Evolutionary conservation across 345 rosid genomes (phyloP).

Genomic region (Anacardium occidentale): DNA sequence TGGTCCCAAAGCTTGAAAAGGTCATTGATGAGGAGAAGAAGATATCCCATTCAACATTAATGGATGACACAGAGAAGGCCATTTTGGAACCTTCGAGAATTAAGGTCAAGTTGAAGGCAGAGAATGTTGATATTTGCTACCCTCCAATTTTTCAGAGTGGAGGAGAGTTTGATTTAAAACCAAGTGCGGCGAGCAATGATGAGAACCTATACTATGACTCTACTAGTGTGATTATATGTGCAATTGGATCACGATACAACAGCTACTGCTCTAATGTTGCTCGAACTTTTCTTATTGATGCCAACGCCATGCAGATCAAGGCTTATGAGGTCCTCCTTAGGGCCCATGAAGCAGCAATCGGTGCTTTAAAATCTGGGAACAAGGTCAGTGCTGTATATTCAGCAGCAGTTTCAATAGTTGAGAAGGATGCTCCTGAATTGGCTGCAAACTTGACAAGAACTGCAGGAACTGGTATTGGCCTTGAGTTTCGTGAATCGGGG

Average conservation of each 20-base stretch:
- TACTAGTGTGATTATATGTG: constrained; percentile 53
- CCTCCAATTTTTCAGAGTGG: constrained; percentile 63
- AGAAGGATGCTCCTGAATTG: constrained; percentile 46
- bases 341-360: constrained; percentile 53
- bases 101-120: constrained; percentile 51
- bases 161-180: constrained; percentile 46
- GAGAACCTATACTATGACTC: constrained; percentile 47
- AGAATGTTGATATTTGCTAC: constrained; percentile 55
- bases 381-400: constrained; percentile 39
- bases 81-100: constrained; percentile 45
- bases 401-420: constrained; percentile 44
- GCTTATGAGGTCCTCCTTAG: constrained; percentile 53
- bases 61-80: constrained; percentile 53
- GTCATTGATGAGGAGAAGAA: constrained; percentile 56
- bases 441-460: constrained; percentile 41
- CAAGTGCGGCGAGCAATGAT: constrained; percentile 53
- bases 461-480: constrained; percentile 59
- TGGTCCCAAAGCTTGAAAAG: constrained; percentile 53
- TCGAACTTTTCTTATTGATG: constrained; percentile 48
- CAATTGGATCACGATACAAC: constrained; percentile 46
- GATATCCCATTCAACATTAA: constrained; percentile 46
- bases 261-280: constrained; percentile 61
- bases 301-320: constrained; percentile 47
- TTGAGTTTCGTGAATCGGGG: constrained; percentile 60
- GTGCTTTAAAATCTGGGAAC: constrained; percentile 45